Evolutionary conservation across 73 alveolate species (phyloP).

Genomic region (Paramecium sexaurelia): DNA sequence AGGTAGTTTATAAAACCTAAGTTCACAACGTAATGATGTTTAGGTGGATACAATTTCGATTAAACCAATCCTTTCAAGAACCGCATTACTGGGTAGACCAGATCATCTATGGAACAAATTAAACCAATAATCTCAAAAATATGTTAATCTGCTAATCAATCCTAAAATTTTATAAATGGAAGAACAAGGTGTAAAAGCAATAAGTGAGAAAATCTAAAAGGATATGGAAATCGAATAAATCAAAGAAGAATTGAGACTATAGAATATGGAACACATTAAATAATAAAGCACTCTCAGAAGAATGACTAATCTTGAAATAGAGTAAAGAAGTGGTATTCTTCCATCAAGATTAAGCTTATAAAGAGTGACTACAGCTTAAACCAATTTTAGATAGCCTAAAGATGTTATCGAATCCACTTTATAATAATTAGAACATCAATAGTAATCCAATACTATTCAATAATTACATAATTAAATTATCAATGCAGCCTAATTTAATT

Average conservation of each 20-base stretch:
- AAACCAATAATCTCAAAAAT: background rate
- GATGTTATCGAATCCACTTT: conserved; percentile 20
- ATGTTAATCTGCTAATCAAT: conserved; percentile 33
- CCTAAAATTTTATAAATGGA: conserved; percentile 38
- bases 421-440: background rate
- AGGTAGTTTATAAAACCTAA: background rate
- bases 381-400: background rate
- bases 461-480: background rate
- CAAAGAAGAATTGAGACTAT: background rate
- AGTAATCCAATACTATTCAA: background rate
- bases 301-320: background rate
- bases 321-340: background rate
- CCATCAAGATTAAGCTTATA: background rate
- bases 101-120: conserved; percentile 36
- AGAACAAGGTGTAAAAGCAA: conserved; percentile 24
- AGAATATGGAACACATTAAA: conserved; percentile 3
- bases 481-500: background rate
- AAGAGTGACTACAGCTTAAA: conserved; percentile 10
- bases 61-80: conserved; percentile 25
- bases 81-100: conserved; percentile 49
- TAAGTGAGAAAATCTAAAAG: background rate
- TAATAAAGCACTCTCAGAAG: background rate
- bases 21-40: conserved; percentile 25
- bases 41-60: background rate
- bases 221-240: background rate